These are phyloP conservation scores for Adiantum capillusveneris DNA, from an alignment of 75 land plant genomes.

Conservation along the genomic window DNA sequence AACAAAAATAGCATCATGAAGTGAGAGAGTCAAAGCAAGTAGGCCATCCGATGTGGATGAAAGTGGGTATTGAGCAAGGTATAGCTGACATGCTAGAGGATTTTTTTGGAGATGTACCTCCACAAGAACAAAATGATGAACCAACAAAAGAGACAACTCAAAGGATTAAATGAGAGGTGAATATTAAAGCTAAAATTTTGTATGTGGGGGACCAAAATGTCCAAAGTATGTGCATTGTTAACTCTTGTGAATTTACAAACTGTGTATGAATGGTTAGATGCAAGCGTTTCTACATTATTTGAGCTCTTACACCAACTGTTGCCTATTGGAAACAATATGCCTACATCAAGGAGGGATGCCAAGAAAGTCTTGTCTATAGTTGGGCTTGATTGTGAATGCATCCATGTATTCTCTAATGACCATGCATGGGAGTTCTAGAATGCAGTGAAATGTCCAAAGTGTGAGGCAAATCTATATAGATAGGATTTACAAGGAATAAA, in stretches of 20 bases:
- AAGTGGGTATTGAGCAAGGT: too few relatives aligned
- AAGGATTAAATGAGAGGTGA: too few relatives aligned
- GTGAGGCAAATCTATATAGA: constrained; percentile 22
- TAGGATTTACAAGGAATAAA: neutral
- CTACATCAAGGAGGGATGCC: constrained; percentile 9
- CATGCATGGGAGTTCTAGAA: constrained; percentile 17
- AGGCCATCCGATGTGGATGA: too few relatives aligned
- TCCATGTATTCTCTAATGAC: constrained; percentile 35
- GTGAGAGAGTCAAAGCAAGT: too few relatives aligned
- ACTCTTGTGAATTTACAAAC: neutral
- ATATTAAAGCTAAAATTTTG: neutral
- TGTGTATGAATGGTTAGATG: constrained; percentile 4
- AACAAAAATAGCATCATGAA: too few relatives aligned
- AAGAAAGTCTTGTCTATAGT: constrained; percentile 21
- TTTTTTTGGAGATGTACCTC: too few relatives aligned
- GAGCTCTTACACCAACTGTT: constrained; percentile 13
- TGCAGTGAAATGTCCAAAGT: constrained; percentile 11
- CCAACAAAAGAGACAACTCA: too few relatives aligned
- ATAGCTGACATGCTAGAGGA: too few relatives aligned
- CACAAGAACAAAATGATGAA: too few relatives aligned
- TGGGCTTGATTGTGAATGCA: constrained; percentile 21
- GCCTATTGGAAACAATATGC: constrained; percentile 13
- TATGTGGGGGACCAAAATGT: constrained; percentile 3
- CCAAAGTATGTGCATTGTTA: neutral
- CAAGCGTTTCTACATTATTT: constrained; percentile 13